Evolutionary conservation across 2,329 filamentous ascomycete genomes (phyloP), one percentile per base, ranked within the genome.

Genomic region (Beauveria brongniartii): DNA sequence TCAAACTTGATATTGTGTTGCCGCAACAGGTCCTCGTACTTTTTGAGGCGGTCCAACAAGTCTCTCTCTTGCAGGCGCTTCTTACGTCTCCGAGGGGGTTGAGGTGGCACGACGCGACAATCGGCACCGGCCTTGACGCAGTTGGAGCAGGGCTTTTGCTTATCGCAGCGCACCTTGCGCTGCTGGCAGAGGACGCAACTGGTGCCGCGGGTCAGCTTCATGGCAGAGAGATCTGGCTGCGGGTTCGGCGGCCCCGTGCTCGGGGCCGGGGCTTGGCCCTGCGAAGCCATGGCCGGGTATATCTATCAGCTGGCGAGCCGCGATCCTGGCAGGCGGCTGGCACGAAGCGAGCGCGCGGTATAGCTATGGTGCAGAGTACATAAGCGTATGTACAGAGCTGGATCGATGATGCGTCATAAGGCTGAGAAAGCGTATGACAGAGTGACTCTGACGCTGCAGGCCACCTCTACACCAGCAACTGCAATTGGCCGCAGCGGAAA

Each of bases 101-200:
- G 72, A 66, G 84, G 75, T 67, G 83, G 75, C 64, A 82, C 73
- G 8, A 86, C 82, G 43, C 80, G 78, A 69, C 86, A 91, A 65
- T 89, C 82, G 37, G 80, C 80, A 24, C 78, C 74, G 57, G 82
- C 80, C 72, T 82, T 87, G 69, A 84, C 76, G 69, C 88, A 91
- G 72, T 88, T 87, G 67, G 81, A 78, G 69, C 89, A 91, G 18
- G 88, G 88, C 72, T 86, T 86, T 66, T 81, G 83, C 72, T 87
- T 88, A 72, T 91, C 85, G 72, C 89, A 91, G 63, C 86, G 86
- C 47, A 91, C 82, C 71, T 91, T 91, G 63, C 88, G 84, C 70
- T 89, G 87, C 70, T 92, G 88, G 69, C 90, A 93, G 22, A 86
- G 78, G 16, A 90, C 80, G 68, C 90, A 93, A 63, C 82, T 84